Evolutionary conservation across 352 stramenopile species (phyloP), one percentile per base, ranked within the genome.

Genomic region (Phytophthora uliginosa): DNA sequence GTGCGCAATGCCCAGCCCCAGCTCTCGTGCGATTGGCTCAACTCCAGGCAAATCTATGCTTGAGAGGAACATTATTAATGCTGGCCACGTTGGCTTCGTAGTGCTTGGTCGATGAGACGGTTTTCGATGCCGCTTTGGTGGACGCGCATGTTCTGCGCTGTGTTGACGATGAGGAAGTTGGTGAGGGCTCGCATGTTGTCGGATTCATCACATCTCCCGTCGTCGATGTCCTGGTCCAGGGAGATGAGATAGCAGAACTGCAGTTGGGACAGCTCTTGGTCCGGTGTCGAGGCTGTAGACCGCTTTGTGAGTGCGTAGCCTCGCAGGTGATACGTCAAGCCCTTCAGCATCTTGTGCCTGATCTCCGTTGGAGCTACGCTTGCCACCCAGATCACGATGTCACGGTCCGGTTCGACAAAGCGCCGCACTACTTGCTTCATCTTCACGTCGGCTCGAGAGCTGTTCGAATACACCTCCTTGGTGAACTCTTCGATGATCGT

Each of bases 381-480:
- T n/a, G 85, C 72, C 13, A 77, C 78, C 83, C 81, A 92, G 20
- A 90, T 83, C 22, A 92, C 82, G 38, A 92, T 74, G 24, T 89
- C 71, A 22, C 85, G 83, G 52, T 86, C 85, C 33, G 74, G 33
- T n/a, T 90, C 83, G 1, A 88, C 71, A 72, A 81, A 89, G 10
- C 85, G 79, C 3, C 83, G 76, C 52, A 89, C 64, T 38, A 92
- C 74, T 50, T 91, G 81, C 69, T 87, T 79, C 40, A 89, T 74
- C 26, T 79, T 76, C 58, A 91, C 84, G 48, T 84, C 69, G 9
- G 79, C 80, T 33, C 73, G 70, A 34, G 70, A 88, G 61, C 69
- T 81, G 69, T 88, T 88, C 1, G 68, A 82, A 18, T 73, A 69
- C 13, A 90, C 60, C 66, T 92, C 85, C 31, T 91, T 60, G 24